These are phyloP conservation scores for Solanum medicagineum DNA, from an alignment of 257 asterid species.

Conservation along the genomic window DNA sequence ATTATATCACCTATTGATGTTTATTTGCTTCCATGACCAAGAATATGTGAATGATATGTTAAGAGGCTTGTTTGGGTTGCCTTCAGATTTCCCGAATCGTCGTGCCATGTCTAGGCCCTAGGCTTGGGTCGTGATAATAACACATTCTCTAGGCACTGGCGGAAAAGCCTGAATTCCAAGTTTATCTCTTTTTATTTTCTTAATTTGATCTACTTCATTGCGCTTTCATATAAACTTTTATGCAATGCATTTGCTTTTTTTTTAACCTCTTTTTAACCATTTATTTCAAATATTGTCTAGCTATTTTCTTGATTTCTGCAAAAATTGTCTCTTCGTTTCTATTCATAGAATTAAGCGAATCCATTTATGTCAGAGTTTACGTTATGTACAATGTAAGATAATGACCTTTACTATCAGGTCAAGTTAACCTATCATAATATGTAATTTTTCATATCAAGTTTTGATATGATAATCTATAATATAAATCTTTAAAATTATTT, in stretches of 20 bases:
- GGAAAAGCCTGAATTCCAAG: conserved; percentile 20
- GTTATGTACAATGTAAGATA: not conserved
- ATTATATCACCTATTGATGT: not conserved
- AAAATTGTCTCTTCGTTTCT: not conserved
- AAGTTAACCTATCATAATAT: not conserved
- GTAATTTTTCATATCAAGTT: no score
- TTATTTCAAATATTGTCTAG: not conserved
- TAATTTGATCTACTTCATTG: not conserved
- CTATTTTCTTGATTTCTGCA: no score
- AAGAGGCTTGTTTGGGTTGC: no score
- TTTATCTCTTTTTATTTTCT: not conserved
- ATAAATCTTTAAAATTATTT: no score
- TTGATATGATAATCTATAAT: no score
- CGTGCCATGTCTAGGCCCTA: no score
- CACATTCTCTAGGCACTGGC: conserved; percentile 12
- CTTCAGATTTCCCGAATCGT: no score
- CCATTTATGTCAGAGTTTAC: not conserved
- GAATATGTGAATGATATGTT: no score
- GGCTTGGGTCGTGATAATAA: not conserved
- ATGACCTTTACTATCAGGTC: not conserved
- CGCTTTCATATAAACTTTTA: not conserved
- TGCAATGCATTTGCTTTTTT: not conserved
- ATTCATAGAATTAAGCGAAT: no score
- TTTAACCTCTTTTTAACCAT: not conserved
- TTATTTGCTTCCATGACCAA: no score